Base-by-base conservation (phyloP, 163 green algal genomes). In the Scenedesmus sp. region DNA sequence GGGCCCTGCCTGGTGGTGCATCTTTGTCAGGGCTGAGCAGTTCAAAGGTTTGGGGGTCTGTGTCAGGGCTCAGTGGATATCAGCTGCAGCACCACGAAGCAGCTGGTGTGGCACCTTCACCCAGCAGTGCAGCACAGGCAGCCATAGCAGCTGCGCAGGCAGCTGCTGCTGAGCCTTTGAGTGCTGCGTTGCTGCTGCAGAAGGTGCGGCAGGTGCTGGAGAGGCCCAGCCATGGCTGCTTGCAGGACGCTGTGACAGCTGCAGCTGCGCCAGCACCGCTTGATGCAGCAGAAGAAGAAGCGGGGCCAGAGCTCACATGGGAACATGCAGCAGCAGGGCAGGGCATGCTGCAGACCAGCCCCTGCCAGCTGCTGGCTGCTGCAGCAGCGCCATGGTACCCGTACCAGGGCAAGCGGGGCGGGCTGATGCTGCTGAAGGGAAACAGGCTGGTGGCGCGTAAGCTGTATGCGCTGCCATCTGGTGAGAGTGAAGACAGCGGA, bases 361-460 rank as follows among this genome's bases (percentile, higher is more conserved):
- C 70, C 23, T 79, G 70, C 46, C 23, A n/a, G 26, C 7, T 89
- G 62, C 67, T 89, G 84, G 84, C 84, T 64, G 84, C 84, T 81
- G 84, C 84, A 34, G 84, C 84, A 52, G 84, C 26, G 7, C 84
- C 84, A 12, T 89, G 84, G 84, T 89, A 89, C 20, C 84, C 84
- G 52, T 66, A 15, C 15, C 56, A 64, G 15, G 84, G 60, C 62
- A 62, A n/a, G 15, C 54, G 9, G 26, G n/a, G 57, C 10, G 60
- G 52, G 5, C 54, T 89, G 54, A 23, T 89, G 84, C n/a, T 89
- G 16, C 23, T 26, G 62, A 79, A 60, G n/a, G 10, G n/a, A 23
- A 62, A 34, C 34, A 81, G 23, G 84, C n/a, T 89, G 13, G 59
- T 60, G 2, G 34, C 26, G 4, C 34, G 84, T 20, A 79, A 79